Percentiles rank a stretch among this genome's conserved stretches.
Conservation (phyloP, 805 yeast genomes). For the Yamadazyma akitaensis region DNA sequence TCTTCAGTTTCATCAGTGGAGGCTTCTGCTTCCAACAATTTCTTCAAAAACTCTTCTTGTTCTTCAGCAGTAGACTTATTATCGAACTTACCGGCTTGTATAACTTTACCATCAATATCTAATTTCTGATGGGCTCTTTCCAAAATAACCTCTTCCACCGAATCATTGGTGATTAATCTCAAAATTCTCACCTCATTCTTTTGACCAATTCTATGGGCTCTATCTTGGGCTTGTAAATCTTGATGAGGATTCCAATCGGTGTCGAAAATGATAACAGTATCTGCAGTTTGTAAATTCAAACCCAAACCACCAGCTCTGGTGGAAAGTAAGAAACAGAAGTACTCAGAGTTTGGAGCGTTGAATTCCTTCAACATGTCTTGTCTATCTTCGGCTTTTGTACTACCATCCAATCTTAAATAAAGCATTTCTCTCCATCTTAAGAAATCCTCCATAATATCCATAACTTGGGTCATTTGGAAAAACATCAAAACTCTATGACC, state of each 20-base stretch:
- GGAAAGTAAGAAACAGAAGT: conserved; percentile 73
- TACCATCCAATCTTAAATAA: conserved; percentile 77
- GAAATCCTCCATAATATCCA: conserved; percentile 88
- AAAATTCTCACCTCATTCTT: conserved; percentile 82
- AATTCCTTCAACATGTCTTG: conserved; percentile 68
- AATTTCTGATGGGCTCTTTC: conserved; percentile 81
- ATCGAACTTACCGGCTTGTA: conserved; percentile 89
- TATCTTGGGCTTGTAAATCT: conserved; percentile 86
- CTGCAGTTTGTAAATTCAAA: conserved; percentile 81
- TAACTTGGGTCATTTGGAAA: conserved; percentile 86
- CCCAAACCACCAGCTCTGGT: conserved; percentile 92
- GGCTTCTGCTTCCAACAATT: conserved; percentile 68
- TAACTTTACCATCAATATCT: conserved; percentile 85
- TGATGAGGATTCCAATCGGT: conserved; percentile 93
- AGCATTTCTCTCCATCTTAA: conserved; percentile 63
- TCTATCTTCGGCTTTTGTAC: conserved; percentile 82
- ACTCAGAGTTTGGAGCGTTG: conserved; percentile 73
- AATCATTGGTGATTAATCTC: conserved; percentile 74
- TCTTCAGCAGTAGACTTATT: conserved; percentile 84
- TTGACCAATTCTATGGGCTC: conserved; percentile 89
- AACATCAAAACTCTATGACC: conserved; percentile 80
- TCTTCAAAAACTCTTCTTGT: conserved; percentile 75
- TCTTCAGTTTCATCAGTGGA: conserved; percentile 55
- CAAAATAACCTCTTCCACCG: conserved; percentile 79
- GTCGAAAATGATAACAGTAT: conserved; percentile 81